These are phyloP conservation scores for Botrytis deweyae DNA, from an alignment of 2,329 filamentous ascomycete genomes.

Conservation along the genomic window DNA sequence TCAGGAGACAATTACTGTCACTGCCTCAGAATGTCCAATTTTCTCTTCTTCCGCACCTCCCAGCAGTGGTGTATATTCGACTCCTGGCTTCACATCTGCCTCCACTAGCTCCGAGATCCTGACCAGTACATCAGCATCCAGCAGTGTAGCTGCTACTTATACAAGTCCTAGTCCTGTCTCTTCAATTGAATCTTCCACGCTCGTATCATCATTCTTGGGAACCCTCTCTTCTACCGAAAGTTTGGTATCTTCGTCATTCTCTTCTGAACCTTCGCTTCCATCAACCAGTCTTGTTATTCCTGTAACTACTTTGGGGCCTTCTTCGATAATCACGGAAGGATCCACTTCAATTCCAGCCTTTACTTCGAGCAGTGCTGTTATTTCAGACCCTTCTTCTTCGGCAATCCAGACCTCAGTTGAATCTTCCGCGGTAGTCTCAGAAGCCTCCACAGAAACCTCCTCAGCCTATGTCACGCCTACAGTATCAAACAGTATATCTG, in stretches of 20 bases:
- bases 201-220: neutral
- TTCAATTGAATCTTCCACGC: neutral
- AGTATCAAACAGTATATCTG: neutral
- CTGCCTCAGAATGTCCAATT: constrained; percentile 5
- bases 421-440: neutral
- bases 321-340: neutral
- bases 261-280: neutral
- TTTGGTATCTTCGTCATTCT: neutral
- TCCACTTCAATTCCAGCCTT: neutral
- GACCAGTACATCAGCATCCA: neutral
- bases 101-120: neutral
- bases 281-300: neutral
- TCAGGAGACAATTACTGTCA: constrained; percentile 11
- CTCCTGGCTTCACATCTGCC: constrained; percentile 1
- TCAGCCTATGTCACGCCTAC: neutral
- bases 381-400: neutral
- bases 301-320: neutral
- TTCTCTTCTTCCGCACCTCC: neutral
- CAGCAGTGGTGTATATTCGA: constrained; percentile 8
- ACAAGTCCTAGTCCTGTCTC: neutral
- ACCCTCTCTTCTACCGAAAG: neutral
- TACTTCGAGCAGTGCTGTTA: neutral
- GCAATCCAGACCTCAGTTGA: neutral
- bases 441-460: neutral
- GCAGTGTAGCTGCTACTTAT: neutral